Conservation (phyloP, 306 rosid species). For the Quercus rubra region DNA sequence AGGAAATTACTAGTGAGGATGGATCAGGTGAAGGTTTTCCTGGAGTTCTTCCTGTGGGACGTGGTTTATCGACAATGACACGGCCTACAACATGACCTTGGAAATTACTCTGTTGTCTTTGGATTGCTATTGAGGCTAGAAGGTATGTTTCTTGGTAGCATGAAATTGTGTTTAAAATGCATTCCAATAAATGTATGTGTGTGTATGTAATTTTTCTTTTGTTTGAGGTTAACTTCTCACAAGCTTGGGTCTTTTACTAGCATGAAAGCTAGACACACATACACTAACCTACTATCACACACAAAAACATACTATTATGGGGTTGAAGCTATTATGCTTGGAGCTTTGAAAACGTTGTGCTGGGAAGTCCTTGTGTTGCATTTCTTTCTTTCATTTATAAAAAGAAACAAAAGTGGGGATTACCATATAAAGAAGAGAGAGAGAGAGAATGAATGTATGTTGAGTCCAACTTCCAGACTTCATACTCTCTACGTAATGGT, state of each 20-base stretch:
- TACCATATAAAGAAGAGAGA: background rate
- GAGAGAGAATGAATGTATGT: background rate
- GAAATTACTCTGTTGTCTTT: constrained; percentile 4
- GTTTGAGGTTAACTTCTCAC: too few relatives aligned
- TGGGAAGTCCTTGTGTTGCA: too few relatives aligned
- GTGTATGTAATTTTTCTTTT: background rate
- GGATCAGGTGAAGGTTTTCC: constrained; percentile 60
- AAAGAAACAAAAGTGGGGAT: background rate
- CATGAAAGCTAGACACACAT: too few relatives aligned
- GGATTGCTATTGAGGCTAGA: background rate
- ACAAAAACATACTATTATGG: too few relatives aligned
- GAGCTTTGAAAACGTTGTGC: too few relatives aligned
- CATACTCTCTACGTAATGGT: background rate
- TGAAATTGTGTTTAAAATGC: background rate
- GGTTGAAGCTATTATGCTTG: too few relatives aligned
- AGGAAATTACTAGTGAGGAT: constrained; percentile 66
- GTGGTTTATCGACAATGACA: constrained; percentile 96
- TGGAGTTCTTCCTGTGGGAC: constrained; percentile 75
- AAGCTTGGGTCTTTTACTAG: too few relatives aligned
- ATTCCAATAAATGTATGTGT: background rate
- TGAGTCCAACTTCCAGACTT: background rate
- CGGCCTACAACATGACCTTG: constrained; percentile 76
- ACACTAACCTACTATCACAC: too few relatives aligned
- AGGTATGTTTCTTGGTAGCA: background rate
- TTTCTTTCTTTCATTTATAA: too few relatives aligned